Percentiles rank a stretch among this genome's conserved stretches.
Evolutionary conservation across 2,329 filamentous ascomycete genomes (phyloP).

Genomic region (Ophiostoma pallidulum): DNA sequence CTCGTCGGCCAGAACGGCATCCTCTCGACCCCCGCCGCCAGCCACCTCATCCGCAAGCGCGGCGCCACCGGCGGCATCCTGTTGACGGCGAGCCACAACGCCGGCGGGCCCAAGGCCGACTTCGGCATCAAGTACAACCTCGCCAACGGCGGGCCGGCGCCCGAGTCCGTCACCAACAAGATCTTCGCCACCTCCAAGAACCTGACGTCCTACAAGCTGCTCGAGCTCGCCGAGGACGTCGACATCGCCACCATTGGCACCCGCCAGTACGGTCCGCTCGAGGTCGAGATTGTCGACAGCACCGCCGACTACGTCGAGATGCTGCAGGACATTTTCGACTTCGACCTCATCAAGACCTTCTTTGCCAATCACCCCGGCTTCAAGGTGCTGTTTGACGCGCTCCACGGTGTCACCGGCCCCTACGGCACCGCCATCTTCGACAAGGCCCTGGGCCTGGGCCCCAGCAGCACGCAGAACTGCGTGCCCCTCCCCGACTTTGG

Average conservation of each 20-base stretch:
- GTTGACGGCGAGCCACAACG: conserved; percentile 95
- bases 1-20: conserved; percentile 94
- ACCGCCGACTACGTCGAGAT: conserved; percentile 85
- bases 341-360: conserved; percentile 90
- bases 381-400: conserved; percentile 92
- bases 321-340: conserved; percentile 99
- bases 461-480: conserved; percentile 74
- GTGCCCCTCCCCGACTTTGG: conserved; percentile 88
- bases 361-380: conserved; percentile 80
- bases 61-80: conserved; percentile 95
- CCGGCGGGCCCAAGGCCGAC: conserved; percentile 86
- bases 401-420: conserved; percentile 89
- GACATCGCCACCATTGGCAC: conserved; percentile 77
- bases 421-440: conserved; percentile 95
- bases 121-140: conserved; percentile 99
- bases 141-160: conserved; percentile 87
- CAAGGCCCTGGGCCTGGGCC: conserved; percentile 76
- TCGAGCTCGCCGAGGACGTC: conserved; percentile 67
- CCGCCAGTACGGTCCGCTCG: conserved; percentile 72
- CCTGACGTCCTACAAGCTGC: conserved; percentile 85
- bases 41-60: conserved; percentile 88
- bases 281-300: conserved; percentile 93
- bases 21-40: conserved; percentile 90
- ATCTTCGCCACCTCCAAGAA: conserved; percentile 89
- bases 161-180: conserved; percentile 95